Percentiles rank a stretch among this genome's conserved stretches.
Conservation (phyloP, 108 stramenopile genomes). For the Pseudonitzschia delicatissima region DNA sequence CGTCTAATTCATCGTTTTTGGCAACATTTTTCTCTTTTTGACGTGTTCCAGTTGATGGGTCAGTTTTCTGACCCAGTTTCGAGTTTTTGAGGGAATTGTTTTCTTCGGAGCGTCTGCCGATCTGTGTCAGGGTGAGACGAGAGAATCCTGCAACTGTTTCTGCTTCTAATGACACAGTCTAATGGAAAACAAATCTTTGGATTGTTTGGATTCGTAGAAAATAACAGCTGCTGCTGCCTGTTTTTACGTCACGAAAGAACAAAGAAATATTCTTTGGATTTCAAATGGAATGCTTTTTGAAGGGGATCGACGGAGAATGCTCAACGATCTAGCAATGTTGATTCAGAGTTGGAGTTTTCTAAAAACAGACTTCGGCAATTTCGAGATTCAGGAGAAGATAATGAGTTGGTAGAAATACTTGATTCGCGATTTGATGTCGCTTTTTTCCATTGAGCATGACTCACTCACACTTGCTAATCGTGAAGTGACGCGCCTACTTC, state of each 20-base stretch:
- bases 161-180: background rate
- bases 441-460: no score
- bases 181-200: background rate
- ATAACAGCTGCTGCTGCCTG: background rate
- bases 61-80: constrained; percentile 2
- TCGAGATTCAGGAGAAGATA: no score
- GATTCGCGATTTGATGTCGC: no score
- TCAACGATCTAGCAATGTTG: background rate
- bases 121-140: background rate
- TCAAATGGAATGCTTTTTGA: background rate
- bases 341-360: background rate
- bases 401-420: no score
- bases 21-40: background rate
- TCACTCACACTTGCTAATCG: no score
- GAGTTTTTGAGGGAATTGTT: constrained; percentile 1
- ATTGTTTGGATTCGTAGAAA: background rate
- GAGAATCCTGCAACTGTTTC: background rate
- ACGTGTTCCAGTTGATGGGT: background rate
- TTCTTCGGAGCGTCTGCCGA: no score
- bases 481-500: no score
- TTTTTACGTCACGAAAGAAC: background rate
- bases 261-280: background rate
- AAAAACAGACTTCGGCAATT: constrained; percentile 3
- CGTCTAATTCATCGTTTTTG: background rate
- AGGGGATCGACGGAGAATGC: background rate